Conservation (phyloP, 2,329 filamentous ascomycete species). For the Diplodia seriata region DNA sequence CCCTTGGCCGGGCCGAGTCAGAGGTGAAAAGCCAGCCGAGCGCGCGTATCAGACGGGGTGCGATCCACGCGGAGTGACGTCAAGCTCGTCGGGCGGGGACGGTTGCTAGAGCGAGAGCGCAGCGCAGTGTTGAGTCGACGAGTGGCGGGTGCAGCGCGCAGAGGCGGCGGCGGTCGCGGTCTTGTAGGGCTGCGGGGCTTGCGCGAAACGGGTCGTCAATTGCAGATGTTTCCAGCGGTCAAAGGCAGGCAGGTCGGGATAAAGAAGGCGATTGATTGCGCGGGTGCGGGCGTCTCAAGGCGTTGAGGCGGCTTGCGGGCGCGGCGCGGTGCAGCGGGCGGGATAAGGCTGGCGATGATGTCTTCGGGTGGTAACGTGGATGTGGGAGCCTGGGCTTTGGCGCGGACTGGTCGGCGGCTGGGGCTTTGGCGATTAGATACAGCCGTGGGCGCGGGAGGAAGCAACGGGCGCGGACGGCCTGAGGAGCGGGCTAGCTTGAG, state of each 20-base stretch:
- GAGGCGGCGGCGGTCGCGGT: background rate
- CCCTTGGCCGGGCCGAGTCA: constrained; percentile 25
- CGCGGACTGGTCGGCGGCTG: background rate
- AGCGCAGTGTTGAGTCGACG: background rate
- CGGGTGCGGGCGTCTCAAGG: background rate
- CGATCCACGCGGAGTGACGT: background rate
- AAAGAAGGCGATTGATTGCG: constrained; percentile 13
- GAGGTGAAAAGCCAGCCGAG: constrained; percentile 24
- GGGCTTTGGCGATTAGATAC: constrained; percentile 11
- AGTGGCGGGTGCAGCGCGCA: background rate
- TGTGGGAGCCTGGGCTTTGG: constrained; percentile 15
- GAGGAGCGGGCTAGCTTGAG: background rate
- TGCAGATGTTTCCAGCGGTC: constrained; percentile 22
- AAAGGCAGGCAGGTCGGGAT: constrained; percentile 2
- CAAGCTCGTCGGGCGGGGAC: background rate
- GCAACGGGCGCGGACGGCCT: constrained; percentile 2
- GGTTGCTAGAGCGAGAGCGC: background rate
- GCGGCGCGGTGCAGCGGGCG: constrained; percentile 12
- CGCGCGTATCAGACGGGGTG: constrained; percentile 17
- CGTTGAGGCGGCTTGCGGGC: constrained; percentile 5
- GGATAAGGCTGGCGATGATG: constrained; percentile 25
- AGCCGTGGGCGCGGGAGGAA: constrained; percentile 12
- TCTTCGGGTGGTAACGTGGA: background rate
- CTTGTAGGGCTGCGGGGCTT: constrained; percentile 24
- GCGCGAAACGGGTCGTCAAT: constrained; percentile 20